Percentiles rank a stretch among this genome's conserved stretches.
phyloP scores from a whole-genome alignment of 768 basidiomycete species.

The Hericium alpestre region DNA sequence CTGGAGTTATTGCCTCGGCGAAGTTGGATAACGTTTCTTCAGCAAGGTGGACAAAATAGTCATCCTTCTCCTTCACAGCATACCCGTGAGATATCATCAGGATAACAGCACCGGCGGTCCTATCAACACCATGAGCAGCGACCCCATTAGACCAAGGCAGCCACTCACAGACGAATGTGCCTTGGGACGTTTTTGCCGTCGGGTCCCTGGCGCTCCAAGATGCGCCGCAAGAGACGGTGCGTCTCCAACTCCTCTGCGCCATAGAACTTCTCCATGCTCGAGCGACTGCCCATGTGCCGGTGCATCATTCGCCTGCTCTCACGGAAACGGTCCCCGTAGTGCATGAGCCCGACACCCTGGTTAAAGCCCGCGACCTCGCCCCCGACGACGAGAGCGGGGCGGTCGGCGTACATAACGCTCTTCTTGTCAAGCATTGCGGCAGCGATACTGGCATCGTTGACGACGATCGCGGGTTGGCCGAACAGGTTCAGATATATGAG shows the following conservation, averaged over 20 bases:
- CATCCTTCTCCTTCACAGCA: too few relatives aligned
- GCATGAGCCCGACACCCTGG: conserved; percentile 10
- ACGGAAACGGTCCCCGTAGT: conserved; percentile 12
- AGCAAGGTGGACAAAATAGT: too few relatives aligned
- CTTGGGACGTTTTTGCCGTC: too few relatives aligned
- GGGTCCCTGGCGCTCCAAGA: conserved; percentile 8
- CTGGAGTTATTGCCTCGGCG: too few relatives aligned
- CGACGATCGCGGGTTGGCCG: too few relatives aligned
- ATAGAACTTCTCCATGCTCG: conserved; percentile 10
- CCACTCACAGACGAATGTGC: conserved; percentile 10
- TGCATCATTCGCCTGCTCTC: conserved; percentile 13
- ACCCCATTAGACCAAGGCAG: too few relatives aligned
- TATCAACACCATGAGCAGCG: too few relatives aligned
- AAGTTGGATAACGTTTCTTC: too few relatives aligned
- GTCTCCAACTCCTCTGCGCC: conserved; percentile 12
- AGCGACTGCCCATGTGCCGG: conserved; percentile 8
- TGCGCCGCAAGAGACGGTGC: conserved; percentile 2
- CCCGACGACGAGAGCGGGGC: conserved; percentile 12
- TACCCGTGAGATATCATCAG: too few relatives aligned
- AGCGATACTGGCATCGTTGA: conserved; percentile 1
- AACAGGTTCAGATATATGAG: too few relatives aligned
- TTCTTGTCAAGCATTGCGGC: conserved; percentile 17
- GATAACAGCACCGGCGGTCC: too few relatives aligned
- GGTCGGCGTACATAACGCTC: conserved; percentile 15
- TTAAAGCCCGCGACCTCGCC: conserved; percentile 9